phyloP scores from a whole-genome alignment of 202 grass and related monocot genomes.

The Dendrocalamus latiflorus region DNA sequence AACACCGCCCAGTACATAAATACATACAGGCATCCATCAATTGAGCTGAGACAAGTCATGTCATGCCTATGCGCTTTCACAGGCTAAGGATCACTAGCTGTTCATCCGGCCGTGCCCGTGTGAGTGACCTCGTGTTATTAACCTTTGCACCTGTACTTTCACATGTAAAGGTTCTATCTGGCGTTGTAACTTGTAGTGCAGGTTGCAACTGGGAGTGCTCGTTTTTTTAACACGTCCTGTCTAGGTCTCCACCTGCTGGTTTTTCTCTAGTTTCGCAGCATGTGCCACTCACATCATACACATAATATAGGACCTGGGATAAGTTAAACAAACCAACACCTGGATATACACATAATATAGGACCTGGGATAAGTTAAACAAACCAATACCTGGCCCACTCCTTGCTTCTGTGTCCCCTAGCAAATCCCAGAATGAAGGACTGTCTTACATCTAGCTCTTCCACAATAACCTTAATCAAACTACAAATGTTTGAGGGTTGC shows the following conservation, averaged over 20 bases:
- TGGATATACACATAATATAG: too few relatives aligned
- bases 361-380: background rate
- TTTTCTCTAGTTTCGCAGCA: background rate
- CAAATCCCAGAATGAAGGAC: background rate
- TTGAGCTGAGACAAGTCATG: background rate
- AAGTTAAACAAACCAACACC: too few relatives aligned
- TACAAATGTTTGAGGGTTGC: too few relatives aligned
- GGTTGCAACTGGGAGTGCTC: too few relatives aligned
- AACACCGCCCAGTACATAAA: background rate
- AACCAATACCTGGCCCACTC: background rate
- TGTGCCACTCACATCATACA: background rate
- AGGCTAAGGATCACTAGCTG: background rate
- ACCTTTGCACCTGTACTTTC: background rate
- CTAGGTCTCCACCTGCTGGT: background rate
- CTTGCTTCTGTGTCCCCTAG: background rate
- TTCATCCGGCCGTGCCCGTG: too few relatives aligned
- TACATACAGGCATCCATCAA: background rate
- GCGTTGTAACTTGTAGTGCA: too few relatives aligned
- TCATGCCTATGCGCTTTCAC: background rate
- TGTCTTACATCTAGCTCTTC: too few relatives aligned
- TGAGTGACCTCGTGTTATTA: background rate
- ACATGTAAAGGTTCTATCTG: too few relatives aligned
- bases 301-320: too few relatives aligned
- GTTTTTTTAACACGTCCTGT: too few relatives aligned
- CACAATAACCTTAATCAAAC: too few relatives aligned